Conservation (phyloP, 352 stramenopile genomes). For the Globisporangium echinulatum region DNA sequence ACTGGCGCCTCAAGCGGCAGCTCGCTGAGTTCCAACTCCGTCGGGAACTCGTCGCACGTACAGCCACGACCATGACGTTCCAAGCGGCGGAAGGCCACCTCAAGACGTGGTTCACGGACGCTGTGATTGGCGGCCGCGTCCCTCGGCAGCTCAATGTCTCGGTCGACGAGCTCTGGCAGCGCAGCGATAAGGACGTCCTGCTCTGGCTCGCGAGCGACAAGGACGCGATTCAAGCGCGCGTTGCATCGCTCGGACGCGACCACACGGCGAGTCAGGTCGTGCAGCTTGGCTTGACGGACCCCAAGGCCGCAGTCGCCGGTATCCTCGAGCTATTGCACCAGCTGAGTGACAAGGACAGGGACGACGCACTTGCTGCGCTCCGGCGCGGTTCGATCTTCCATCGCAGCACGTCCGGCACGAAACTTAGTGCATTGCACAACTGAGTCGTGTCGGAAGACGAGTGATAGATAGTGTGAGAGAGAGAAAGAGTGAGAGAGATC, state of each 20-base stretch:
- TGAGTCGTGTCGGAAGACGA: too few relatives aligned
- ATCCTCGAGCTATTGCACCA: constrained; percentile 82
- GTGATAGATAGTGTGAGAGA: too few relatives aligned
- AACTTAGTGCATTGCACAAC: constrained; percentile 22
- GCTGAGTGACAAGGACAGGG: constrained; percentile 78
- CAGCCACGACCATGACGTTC: constrained; percentile 37
- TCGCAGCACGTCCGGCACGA: constrained; percentile 44
- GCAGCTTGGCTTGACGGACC: constrained; percentile 65
- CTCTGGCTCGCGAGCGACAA: constrained; percentile 75
- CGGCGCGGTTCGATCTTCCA: constrained; percentile 85
- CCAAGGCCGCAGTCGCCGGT: constrained; percentile 76
- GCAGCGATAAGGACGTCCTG: constrained; percentile 74
- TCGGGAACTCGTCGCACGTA: constrained; percentile 38
- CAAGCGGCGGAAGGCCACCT: constrained; percentile 52
- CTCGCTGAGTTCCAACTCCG: constrained; percentile 95
- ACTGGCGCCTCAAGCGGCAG: constrained; percentile 96
- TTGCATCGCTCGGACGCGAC: constrained; percentile 54
- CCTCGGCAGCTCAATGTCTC: constrained; percentile 53
- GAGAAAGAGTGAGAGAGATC: too few relatives aligned
- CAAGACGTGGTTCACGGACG: constrained; percentile 77
- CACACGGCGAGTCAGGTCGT: constrained; percentile 73
- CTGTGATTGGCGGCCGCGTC: constrained; percentile 69
- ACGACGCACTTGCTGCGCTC: constrained; percentile 71
- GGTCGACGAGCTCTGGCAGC: constrained; percentile 57
- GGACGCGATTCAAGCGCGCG: constrained; percentile 62